These are phyloP conservation scores for Coemansia sp. DNA, from an alignment of 192 early-diverging fungal species.

Conservation along the genomic window DNA sequence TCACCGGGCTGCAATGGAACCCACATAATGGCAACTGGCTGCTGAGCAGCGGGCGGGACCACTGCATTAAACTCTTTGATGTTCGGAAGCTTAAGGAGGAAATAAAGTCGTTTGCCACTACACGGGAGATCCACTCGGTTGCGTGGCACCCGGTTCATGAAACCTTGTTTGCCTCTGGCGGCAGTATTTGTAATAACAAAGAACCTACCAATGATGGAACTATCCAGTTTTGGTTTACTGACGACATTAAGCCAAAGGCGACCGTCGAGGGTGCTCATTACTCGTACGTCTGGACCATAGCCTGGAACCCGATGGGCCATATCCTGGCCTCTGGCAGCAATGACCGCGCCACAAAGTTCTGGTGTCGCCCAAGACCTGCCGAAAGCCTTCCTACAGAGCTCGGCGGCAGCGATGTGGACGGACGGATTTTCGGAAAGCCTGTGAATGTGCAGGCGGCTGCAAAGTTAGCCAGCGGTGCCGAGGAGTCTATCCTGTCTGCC, in stretches of 20 bases:
- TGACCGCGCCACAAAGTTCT: constrained; percentile 94
- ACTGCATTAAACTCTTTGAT: constrained; percentile 90
- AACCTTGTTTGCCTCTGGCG: constrained; percentile 84
- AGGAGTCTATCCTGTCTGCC: neutral
- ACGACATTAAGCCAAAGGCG: constrained; percentile 52
- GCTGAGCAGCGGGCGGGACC: constrained; percentile 85
- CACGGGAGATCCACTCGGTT: constrained; percentile 85
- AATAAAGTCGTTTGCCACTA: constrained; percentile 81
- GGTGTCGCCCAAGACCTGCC: constrained; percentile 91
- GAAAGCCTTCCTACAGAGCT: constrained; percentile 47
- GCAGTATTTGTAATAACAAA: constrained; percentile 64
- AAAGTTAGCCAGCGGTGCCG: constrained; percentile 14
- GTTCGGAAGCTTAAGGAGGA: constrained; percentile 88
- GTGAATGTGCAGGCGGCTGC: constrained; percentile 21
- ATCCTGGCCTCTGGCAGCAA: constrained; percentile 92
- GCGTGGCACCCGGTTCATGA: constrained; percentile 97
- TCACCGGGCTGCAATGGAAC: constrained; percentile 91
- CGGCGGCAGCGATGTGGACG: constrained; percentile 27
- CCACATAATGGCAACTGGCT: constrained; percentile 94
- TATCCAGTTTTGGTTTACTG: constrained; percentile 76
- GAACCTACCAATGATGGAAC: constrained; percentile 61
- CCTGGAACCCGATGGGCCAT: constrained; percentile 97
- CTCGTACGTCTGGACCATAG: constrained; percentile 89
- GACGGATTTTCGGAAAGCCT: constrained; percentile 31
- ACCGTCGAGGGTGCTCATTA: constrained; percentile 80